Evolutionary conservation across 148 eudicot species (phyloP), one percentile per base, ranked within the genome.

Genomic region (Dysphania ambrosioides): DNA sequence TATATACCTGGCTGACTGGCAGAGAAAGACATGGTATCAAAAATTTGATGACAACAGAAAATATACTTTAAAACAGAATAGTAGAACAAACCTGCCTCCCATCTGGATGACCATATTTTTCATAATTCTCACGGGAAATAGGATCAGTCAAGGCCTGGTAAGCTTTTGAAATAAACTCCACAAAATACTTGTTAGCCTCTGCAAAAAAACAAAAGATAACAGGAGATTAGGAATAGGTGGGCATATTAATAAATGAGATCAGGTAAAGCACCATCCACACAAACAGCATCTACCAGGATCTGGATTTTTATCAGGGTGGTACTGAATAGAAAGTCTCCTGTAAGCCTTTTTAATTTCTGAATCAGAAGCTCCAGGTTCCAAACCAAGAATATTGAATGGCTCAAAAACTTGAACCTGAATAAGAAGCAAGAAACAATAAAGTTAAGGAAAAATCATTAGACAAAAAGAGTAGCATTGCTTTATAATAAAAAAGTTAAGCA

Each of bases 301-400:
- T 26, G 98, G 98, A 82, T 95, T 95, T 81, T 95, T 95, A 88
- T 95, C 98, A 69, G 98, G 98, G 75, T 95, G 98, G 78, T 95
- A 95, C 76, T 86, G 92, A 76, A 92, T 79, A 69, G 98, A 95
- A 76, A 95, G 97, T 66, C 85, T 86, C 80, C 98, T 85, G 73
- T 95, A 95, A 72, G 97, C 97, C 92, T 90, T 95, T 85, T 90
- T 95, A 66, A 95, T 95, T 82, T 80, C 88, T 0, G 89, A 78
- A 41, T 95, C 98, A 58, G 98, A 82, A 69, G 91, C 96, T 77
- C 98, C 97, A 75, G 91, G 85, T 85, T 87, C 87, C 82, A 95
- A 83, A 68, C 97, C 98, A 76, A 95, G 97, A 77, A 95, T 92
- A 78, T 75, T 83, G 74, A 88, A 95, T 72, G 98, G 98, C 81